These are phyloP conservation scores for Cryptosporidium felis DNA, from an alignment of 169 alveolate species.

Conservation along the genomic window DNA sequence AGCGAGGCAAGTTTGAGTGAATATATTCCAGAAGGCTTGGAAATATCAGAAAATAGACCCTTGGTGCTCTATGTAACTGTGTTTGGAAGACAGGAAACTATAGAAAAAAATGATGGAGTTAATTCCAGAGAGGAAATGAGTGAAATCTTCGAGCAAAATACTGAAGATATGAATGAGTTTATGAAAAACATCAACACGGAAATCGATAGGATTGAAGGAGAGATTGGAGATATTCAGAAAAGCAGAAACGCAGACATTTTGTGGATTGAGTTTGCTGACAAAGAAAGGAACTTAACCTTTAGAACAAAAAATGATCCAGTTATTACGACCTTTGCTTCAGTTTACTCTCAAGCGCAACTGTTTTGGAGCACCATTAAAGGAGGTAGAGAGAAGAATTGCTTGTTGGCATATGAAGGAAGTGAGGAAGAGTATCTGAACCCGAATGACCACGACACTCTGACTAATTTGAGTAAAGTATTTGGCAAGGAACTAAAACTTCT, in stretches of 20 bases:
- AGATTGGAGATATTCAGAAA: background rate
- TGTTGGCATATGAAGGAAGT: background rate
- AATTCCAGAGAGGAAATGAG: slow-evolving; percentile 1
- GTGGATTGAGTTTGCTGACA: background rate
- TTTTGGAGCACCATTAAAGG: slow-evolving; percentile 18
- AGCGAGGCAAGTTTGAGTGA: background rate
- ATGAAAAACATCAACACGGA: background rate
- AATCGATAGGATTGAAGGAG: background rate
- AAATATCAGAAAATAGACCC: slow-evolving; percentile 15
- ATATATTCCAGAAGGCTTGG: background rate
- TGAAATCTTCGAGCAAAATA: background rate
- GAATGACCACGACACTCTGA: slow-evolving; percentile 16
- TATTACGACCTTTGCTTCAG: slow-evolving; percentile 18
- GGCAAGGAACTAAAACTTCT: background rate
- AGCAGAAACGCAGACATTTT: background rate
- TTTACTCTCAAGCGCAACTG: slow-evolving; percentile 49
- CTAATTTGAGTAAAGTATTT: background rate
- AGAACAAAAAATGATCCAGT: slow-evolving; percentile 12
- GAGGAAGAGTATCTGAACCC: slow-evolving; percentile 1
- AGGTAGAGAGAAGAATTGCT: background rate
- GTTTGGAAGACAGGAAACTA: background rate
- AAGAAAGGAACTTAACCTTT: background rate
- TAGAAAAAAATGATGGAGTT: background rate
- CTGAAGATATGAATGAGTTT: background rate
- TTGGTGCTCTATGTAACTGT: slow-evolving; percentile 7